Evolutionary conservation across 257 asterid genomes (phyloP).

Genomic region (Thymus quinquecostatus): DNA sequence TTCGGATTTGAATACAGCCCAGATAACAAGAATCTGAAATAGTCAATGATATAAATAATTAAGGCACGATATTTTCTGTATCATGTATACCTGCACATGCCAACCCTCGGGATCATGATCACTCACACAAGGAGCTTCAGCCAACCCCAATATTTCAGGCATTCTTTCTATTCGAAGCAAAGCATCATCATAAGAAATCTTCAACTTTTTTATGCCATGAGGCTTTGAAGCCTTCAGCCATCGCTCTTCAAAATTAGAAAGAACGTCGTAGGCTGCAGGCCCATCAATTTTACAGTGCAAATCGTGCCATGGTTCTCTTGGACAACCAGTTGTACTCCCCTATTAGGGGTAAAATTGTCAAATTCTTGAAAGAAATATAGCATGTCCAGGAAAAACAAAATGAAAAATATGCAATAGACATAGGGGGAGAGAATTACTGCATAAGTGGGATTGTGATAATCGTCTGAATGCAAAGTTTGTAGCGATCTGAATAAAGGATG

Average conservation of each 20-base stretch:
- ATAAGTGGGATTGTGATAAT: conserved; percentile 93
- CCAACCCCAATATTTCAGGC: conserved; percentile 81
- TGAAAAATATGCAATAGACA: conserved; percentile 10
- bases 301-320: conserved; percentile 99
- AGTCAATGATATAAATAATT: not conserved
- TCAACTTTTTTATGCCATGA: conserved; percentile 80
- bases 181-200: conserved; percentile 79
- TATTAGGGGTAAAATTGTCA: conserved; percentile 28
- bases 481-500: conserved; percentile 79
- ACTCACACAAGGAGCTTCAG: conserved; percentile 69
- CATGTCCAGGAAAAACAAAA: not conserved
- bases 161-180: conserved; percentile 86
- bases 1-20: not conserved
- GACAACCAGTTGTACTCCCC: conserved; percentile 82
- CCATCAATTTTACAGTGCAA: conserved; percentile 94
- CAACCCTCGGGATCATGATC: conserved; percentile 81
- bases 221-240: conserved; percentile 95
- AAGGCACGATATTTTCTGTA: not conserved
- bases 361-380: not conserved
- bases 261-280: conserved; percentile 97
- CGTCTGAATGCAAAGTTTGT: conserved; percentile 74
- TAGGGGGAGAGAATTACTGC: conserved; percentile 50
- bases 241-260: conserved; percentile 88
- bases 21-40: not conserved
- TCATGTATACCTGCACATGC: conserved; percentile 80